Evolutionary conservation across 768 basidiomycete species (phyloP).

Genomic region (Sporobolomyces phaffii): DNA sequence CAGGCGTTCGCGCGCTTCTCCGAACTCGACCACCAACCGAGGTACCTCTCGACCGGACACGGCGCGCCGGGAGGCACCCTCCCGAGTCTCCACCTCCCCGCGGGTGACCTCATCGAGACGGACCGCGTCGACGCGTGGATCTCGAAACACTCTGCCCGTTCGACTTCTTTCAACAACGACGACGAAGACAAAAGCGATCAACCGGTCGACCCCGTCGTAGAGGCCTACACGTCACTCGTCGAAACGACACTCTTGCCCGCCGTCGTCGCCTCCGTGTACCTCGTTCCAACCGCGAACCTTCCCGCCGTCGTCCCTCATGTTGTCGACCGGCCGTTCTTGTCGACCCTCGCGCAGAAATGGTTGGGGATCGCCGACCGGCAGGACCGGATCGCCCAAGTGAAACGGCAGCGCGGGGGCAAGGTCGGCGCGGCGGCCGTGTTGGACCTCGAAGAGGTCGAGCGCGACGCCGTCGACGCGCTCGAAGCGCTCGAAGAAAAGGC

Average conservation of each 20-base stretch:
- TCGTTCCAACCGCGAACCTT: background rate
- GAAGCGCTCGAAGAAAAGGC: conserved; percentile 26
- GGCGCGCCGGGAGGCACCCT: conserved; percentile 16
- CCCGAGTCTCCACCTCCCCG: conserved; percentile 9
- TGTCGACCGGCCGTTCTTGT: background rate
- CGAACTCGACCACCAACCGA: background rate
- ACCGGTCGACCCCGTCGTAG: conserved; percentile 11
- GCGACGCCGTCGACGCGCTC: conserved; percentile 25
- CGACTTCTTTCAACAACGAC: background rate
- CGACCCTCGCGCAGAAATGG: background rate
- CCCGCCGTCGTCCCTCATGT: conserved; percentile 5
- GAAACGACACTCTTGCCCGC: conserved; percentile 27
- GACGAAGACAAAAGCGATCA: background rate
- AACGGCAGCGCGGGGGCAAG: conserved; percentile 25
- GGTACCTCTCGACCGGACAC: background rate
- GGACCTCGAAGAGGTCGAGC: conserved; percentile 34
- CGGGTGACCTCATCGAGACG: conserved; percentile 17
- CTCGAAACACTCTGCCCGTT: background rate
- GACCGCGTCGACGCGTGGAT: conserved; percentile 9
- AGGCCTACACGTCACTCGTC: conserved; percentile 30
- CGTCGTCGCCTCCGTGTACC: conserved; percentile 28
- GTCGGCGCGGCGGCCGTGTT: background rate
- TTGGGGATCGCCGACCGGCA: background rate
- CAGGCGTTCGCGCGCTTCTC: conserved; percentile 22
- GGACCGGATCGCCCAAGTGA: conserved; percentile 20